Conservation (phyloP, 768 basidiomycete species). For the Phylloporus arenicola region DNA sequence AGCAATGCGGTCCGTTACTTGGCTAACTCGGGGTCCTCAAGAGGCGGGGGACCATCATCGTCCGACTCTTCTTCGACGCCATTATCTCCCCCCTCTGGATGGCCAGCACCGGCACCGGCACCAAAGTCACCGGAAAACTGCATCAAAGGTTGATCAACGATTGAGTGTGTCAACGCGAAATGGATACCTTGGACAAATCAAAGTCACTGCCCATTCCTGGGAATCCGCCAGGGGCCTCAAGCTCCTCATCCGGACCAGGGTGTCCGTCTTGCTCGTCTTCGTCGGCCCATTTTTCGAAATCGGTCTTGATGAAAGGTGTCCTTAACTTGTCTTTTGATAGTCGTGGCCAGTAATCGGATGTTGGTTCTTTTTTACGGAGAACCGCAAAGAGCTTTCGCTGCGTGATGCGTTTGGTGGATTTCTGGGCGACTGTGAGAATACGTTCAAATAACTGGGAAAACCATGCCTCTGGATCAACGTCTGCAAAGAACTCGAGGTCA, state of each 20-base stretch:
- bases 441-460: not conserved
- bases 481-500: slow-evolving; percentile 66
- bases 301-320: slow-evolving; percentile 84
- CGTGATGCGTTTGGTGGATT: slow-evolving; percentile 46
- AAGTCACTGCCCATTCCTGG: slow-evolving; percentile 42
- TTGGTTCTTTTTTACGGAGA: slow-evolving; percentile 74
- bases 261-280: slow-evolving; percentile 91
- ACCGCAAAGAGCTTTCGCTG: slow-evolving; percentile 63
- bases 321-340: slow-evolving; percentile 84
- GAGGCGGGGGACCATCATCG: slow-evolving; percentile 73
- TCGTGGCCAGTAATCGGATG: slow-evolving; percentile 86
- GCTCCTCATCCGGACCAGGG: slow-evolving; percentile 35
- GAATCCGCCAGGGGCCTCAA: slow-evolving; percentile 28
- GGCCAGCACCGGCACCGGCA: not conserved
- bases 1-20: slow-evolving; percentile 1
- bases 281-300: slow-evolving; percentile 94
- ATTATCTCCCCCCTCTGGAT: not conserved
- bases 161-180: slow-evolving; percentile 3
- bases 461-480: slow-evolving; percentile 69
- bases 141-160: slow-evolving; percentile 29
- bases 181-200: slow-evolving; percentile 59
- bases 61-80: slow-evolving; percentile 33
- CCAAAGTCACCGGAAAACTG: not conserved
- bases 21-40: slow-evolving; percentile 58
- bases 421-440: slow-evolving; percentile 10